phyloP scores from a whole-genome alignment of 352 stramenopile species.

The Pythium scleroteichum region DNA sequence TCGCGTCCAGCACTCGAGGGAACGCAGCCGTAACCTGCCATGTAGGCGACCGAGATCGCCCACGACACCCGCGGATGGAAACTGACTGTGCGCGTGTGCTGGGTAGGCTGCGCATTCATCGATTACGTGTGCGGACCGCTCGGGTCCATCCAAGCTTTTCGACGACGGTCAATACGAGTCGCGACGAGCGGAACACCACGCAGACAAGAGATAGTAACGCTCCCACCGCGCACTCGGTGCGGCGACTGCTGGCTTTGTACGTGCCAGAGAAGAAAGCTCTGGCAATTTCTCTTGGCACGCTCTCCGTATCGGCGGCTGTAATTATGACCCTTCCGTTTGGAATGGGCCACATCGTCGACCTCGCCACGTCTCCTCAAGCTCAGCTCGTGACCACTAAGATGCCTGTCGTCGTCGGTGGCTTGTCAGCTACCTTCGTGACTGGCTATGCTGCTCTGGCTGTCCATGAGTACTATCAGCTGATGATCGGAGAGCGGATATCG shows the following conservation, averaged over 20 bases:
- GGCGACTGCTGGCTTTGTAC: slow-evolving; percentile 36
- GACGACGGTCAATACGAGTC: too few relatives aligned
- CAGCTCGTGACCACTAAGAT: slow-evolving; percentile 33
- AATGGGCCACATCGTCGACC: slow-evolving; percentile 78
- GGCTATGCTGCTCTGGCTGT: slow-evolving; percentile 63
- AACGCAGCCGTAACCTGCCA: too few relatives aligned
- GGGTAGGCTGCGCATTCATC: too few relatives aligned
- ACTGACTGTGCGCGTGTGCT: too few relatives aligned
- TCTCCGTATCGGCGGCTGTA: slow-evolving; percentile 61
- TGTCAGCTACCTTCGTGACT: slow-evolving; percentile 58
- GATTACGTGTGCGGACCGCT: too few relatives aligned
- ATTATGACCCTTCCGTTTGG: slow-evolving; percentile 71
- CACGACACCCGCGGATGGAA: too few relatives aligned
- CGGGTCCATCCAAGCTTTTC: too few relatives aligned
- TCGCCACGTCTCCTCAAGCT: slow-evolving; percentile 35
- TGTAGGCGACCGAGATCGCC: too few relatives aligned
- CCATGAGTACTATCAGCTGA: slow-evolving; percentile 65
- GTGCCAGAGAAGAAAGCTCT: slow-evolving; percentile 59
- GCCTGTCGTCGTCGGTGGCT: slow-evolving; percentile 42
- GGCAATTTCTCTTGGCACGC: slow-evolving; percentile 49
- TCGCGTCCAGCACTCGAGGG: too few relatives aligned
- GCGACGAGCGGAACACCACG: neutral
- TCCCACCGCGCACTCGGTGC: neutral
- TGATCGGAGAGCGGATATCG: slow-evolving; percentile 81
- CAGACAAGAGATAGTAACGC: neutral